Percentiles rank a stretch among this genome's conserved stretches.
Evolutionary conservation across 352 stramenopile species (phyloP).

Genomic region (Pythium pyrilobum): DNA sequence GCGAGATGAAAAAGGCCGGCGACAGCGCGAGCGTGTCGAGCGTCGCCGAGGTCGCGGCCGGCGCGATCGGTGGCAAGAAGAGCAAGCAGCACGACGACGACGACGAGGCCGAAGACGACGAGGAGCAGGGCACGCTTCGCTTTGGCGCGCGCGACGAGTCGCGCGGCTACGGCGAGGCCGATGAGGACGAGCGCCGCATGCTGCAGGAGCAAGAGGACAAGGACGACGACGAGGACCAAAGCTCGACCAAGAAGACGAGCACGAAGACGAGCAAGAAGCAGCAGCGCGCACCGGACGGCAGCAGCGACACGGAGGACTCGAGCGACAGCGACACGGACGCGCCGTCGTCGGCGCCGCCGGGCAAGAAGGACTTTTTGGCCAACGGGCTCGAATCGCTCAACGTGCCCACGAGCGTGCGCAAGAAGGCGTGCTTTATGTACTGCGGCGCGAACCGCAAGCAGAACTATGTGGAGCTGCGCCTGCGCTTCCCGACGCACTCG

Average conservation of each 20-base stretch:
- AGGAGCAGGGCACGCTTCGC: constrained; percentile 84
- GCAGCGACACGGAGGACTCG: constrained; percentile 35
- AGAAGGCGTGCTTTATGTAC: constrained; percentile 87
- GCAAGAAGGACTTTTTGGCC: constrained; percentile 34
- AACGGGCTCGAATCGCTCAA: constrained; percentile 70
- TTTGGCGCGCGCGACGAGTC: constrained; percentile 80
- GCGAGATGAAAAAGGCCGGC: constrained; percentile 91
- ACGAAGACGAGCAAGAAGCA: constrained; percentile 30
- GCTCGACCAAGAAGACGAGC: constrained; percentile 17
- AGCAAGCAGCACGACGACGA: constrained; percentile 54
- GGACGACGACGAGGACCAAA: constrained; percentile 40
- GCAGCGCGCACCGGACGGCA: constrained; percentile 1
- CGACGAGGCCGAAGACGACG: constrained; percentile 81
- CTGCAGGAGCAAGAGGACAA: constrained; percentile 52
- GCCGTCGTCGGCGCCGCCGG: not conserved
- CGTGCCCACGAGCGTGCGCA: constrained; percentile 69
- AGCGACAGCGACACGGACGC: constrained; percentile 33
- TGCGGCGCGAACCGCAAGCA: constrained; percentile 73
- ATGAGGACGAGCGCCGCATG: constrained; percentile 89
- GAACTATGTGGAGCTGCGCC: constrained; percentile 78
- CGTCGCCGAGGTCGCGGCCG: constrained; percentile 41
- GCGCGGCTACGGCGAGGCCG: constrained; percentile 87
- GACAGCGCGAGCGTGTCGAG: constrained; percentile 41
- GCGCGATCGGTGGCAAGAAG: constrained; percentile 28
- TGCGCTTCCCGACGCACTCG: constrained; percentile 85